Evolutionary conservation across 2,329 filamentous ascomycete species (phyloP).

Genomic region (Dichotomopilus funicola): DNA sequence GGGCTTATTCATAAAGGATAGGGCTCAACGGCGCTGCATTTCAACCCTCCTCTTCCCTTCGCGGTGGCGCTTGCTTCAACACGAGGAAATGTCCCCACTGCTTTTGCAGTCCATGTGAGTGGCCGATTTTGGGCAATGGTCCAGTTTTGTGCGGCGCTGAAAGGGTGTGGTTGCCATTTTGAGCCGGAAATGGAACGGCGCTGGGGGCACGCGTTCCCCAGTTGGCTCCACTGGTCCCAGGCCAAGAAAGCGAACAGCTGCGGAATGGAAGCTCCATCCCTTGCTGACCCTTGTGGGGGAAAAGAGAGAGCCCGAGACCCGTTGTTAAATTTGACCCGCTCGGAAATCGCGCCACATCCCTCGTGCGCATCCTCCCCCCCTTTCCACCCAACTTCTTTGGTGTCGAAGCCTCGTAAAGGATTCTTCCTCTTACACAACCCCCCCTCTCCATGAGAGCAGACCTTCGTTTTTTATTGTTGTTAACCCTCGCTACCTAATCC

Average conservation of each 20-base stretch:
- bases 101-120: too few relatives aligned
- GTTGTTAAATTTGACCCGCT: slow-evolving; percentile 9
- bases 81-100: too few relatives aligned
- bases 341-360: slow-evolving; percentile 5
- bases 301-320: background rate
- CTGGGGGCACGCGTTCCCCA: too few relatives aligned
- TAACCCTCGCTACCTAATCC: background rate
- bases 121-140: too few relatives aligned
- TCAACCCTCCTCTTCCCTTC: too few relatives aligned
- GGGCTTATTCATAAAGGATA: too few relatives aligned
- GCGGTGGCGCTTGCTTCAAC: too few relatives aligned
- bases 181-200: background rate
- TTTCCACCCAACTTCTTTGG: background rate
- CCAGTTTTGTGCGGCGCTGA: background rate
- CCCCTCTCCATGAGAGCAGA: background rate
- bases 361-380: background rate
- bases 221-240: too few relatives aligned
- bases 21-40: too few relatives aligned
- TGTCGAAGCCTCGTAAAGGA: slow-evolving; percentile 1
- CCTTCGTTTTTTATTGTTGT: slow-evolving; percentile 2
- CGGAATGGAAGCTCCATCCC: too few relatives aligned
- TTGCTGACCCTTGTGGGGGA: too few relatives aligned
- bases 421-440: background rate
- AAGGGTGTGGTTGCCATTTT: slow-evolving; percentile 1
- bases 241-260: too few relatives aligned